Conservation (phyloP, 2,329 filamentous ascomycete species). For the Chaetothyriales sp. region DNA sequence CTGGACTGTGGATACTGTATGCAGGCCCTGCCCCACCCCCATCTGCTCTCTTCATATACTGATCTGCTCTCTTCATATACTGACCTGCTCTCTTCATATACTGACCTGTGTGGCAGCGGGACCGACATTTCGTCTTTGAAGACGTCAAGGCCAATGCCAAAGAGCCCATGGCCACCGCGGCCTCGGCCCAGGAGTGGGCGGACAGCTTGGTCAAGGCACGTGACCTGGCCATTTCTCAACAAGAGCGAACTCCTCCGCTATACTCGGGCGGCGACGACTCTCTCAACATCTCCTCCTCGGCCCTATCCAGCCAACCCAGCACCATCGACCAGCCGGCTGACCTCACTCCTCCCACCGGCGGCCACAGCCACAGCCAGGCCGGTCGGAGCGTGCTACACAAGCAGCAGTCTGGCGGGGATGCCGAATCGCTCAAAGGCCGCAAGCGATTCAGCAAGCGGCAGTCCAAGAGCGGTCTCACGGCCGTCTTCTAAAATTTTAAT, state of each 20-base stretch:
- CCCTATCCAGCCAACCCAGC: conserved; percentile 52
- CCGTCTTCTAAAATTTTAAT: conserved; percentile 52
- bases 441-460: conserved; percentile 79
- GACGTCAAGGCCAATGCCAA: conserved; percentile 63
- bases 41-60: too few species aligned
- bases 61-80: too few species aligned
- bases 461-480: conserved; percentile 84
- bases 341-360: conserved; percentile 19
- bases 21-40: conserved; percentile 31
- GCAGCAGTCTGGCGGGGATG: conserved; percentile 31
- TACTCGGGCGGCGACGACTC: conserved; percentile 55
- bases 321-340: conserved; percentile 31
- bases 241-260: conserved; percentile 48
- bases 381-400: conserved; percentile 34
- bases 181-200: conserved; percentile 79
- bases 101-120: conserved; percentile 45
- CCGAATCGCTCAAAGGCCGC: conserved; percentile 43
- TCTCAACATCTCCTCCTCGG: conserved; percentile 55
- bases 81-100: conserved; percentile 10
- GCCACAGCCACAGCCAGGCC: conserved; percentile 21
- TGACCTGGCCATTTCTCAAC: conserved; percentile 57
- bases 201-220: conserved; percentile 75
- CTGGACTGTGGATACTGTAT: conserved; percentile 88
- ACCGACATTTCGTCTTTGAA: conserved; percentile 86
- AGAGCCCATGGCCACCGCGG: conserved; percentile 49